Base-by-base conservation (phyloP, 1,284 basidiomycete species). In the Puccinia coronata region DNA sequence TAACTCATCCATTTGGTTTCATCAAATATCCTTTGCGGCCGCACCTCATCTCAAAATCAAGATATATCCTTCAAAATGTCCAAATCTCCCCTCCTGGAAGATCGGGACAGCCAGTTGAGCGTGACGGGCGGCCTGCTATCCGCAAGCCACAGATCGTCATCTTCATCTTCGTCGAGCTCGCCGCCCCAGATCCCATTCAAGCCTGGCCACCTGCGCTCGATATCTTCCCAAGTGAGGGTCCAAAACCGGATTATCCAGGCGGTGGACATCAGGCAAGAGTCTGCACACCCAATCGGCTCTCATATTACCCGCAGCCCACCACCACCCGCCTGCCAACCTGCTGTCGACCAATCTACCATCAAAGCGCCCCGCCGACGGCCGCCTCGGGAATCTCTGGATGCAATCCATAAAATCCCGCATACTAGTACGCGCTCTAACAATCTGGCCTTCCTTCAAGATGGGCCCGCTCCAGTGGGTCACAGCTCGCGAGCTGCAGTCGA, bases 261-360 rank as follows among this genome's bases (percentile, higher is more conserved):
- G 0, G 69, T 71, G 34, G 47, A 71, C 18, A 28, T 71, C 23
- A 25, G 31, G 9, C 69, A 31, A 53, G 5, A 16, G 31, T 71
- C 69, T 53, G 16, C 31, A 39, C 34, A 5, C 11, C 11, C 59
- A 36, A 16, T 36, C 59, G 14, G 31, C 23, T 18, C 4, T 14
- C 59, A 0, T 14, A 6, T 14, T 18, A 20, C 65, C 65, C 36
- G 25, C 23, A 25, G 3, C 31, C 23, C 43, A 49, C 9, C 43
- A 69, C n/a, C n/a, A n/a, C n/a, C n/a, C n/a, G n/a, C n/a, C n/a
- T n/a, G n/a, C n/a, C n/a, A n/a, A n/a, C n/a, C n/a, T n/a, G n/a
- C n/a, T 69, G 65, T 9, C 31, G 69, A 71, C 23, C 69, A 71
- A 53, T 4, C 69, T 36, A 71, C 69, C 20, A 71, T 71, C 69